Evolutionary conservation across 2,329 filamentous ascomycete genomes (phyloP).

Genomic region (Cytospora piceae): DNA sequence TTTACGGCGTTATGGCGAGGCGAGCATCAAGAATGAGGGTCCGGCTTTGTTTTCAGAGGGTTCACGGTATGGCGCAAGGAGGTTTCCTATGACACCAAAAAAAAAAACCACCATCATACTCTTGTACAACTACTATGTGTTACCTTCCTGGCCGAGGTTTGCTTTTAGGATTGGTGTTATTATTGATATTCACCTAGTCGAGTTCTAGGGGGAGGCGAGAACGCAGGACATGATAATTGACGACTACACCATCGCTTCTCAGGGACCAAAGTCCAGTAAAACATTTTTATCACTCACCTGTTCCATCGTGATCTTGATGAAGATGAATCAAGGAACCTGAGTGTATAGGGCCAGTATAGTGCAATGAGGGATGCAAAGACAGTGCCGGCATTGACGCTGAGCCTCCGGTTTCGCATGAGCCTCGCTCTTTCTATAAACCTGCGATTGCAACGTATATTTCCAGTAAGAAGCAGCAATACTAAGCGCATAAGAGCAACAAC

Average conservation of each 20-base stretch:
- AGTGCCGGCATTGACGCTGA: background rate
- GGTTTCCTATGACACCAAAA: background rate
- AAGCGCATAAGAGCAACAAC: background rate
- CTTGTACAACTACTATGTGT: slow-evolving; percentile 15
- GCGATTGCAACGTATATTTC: background rate
- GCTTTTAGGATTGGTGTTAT: background rate
- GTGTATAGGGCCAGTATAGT: background rate
- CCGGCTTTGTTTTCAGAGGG: background rate
- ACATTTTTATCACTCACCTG: background rate
- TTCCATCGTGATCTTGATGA: background rate
- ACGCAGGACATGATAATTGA: background rate
- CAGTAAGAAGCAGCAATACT: background rate
- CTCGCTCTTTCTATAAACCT: background rate
- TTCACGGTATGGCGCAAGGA: background rate
- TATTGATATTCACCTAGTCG: background rate
- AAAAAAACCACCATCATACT: background rate
- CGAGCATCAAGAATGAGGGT: background rate
- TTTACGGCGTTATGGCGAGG: slow-evolving; percentile 4
- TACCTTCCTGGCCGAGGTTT: background rate
- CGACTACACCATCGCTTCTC: background rate
- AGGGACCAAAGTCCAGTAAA: background rate
- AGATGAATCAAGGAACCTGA: background rate
- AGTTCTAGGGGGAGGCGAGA: background rate
- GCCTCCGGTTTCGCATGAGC: background rate
- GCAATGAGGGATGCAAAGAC: background rate